Evolutionary conservation across 2,329 filamentous ascomycete genomes (phyloP).

Genomic region (Arthroderma sp.): DNA sequence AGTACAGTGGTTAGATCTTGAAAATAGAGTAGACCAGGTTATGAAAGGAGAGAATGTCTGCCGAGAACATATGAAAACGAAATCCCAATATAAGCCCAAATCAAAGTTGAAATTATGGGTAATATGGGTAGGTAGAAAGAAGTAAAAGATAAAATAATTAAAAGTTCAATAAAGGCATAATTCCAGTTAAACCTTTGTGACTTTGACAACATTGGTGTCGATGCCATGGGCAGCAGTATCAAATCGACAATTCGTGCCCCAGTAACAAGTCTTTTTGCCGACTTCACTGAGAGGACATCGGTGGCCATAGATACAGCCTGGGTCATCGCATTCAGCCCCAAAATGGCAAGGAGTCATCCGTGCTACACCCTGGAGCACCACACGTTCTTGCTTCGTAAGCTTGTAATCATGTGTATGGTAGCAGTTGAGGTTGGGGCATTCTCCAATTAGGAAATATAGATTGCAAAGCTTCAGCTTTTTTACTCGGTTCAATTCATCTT

Average conservation of each 20-base stretch:
- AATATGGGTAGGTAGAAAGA: no score
- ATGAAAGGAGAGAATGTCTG: no score
- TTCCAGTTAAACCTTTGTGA: constrained; percentile 9
- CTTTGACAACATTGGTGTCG: constrained; percentile 42
- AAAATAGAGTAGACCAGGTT: no score
- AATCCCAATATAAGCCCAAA: no score
- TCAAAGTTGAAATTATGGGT: no score
- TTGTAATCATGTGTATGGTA: constrained; percentile 41
- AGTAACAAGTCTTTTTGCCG: constrained; percentile 43
- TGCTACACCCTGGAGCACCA: constrained; percentile 44
- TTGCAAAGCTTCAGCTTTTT: constrained; percentile 53
- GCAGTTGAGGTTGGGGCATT: constrained; percentile 45
- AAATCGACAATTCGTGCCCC: constrained; percentile 47
- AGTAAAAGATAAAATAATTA: not conserved
- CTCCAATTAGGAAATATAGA: constrained; percentile 44
- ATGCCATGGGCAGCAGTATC: constrained; percentile 44
- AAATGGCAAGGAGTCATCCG: constrained; percentile 50
- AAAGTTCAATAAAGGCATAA: constrained; percentile 2
- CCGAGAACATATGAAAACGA: no score
- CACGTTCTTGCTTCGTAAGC: constrained; percentile 39
- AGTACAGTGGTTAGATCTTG: no score
- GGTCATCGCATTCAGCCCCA: constrained; percentile 44
- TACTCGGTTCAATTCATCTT: constrained; percentile 44
- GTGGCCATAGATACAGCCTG: constrained; percentile 51
- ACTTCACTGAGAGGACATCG: constrained; percentile 43